Base-by-base conservation (phyloP, 208 protist species). In the Vickermania spadyakhi region DNA sequence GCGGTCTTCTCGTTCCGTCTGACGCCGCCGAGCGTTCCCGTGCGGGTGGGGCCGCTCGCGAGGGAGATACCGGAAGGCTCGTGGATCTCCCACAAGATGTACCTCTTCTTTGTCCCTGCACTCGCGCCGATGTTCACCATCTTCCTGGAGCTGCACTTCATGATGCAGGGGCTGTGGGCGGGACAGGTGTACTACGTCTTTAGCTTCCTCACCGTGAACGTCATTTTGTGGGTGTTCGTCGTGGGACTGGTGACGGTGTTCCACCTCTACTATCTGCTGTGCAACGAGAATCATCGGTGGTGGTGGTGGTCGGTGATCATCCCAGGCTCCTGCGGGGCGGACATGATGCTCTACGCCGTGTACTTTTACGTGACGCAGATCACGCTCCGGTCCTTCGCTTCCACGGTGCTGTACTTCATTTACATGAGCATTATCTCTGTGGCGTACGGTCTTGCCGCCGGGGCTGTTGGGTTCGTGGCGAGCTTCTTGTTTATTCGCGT, bases 101-200 rank as follows among this genome's bases (percentile, higher is more conserved):
- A 86, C 73, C 50, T 91, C 45, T 77, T 63, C 53, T 11, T 66
- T 21, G 62, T 93, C 31, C 75, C 81, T 14, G 72, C 87, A 25
- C 65, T 98, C 22, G 87, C 99, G 28, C 98, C 98, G 28, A 98
- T 99, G 56, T 90, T 92, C 36, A 91, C 96, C 13, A 84, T 98
- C 11, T 94, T 99, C n/a, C 92, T 99, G 59, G 97, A 99, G 89
- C 73, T 99, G 4, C 97, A 98, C 73, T 99, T 99, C 79, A 96
- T 99, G 60, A 73, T 99, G 58, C 91, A 93, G 28, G 91, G 91
- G 5, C 56, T 99, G 1, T 97, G 91, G 89, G 71, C 73, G 21
- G 88, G 98, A 21, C 81, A 91, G 75, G 92, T 99, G 55, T 99
- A 99, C 84, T 99, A 99, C 86, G 93, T 99, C 31, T 99, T 99